Evolutionary conservation across 306 rosid species (phyloP), one percentile per base, ranked within the genome.

Genomic region (Hippophae gyantsensis): DNA sequence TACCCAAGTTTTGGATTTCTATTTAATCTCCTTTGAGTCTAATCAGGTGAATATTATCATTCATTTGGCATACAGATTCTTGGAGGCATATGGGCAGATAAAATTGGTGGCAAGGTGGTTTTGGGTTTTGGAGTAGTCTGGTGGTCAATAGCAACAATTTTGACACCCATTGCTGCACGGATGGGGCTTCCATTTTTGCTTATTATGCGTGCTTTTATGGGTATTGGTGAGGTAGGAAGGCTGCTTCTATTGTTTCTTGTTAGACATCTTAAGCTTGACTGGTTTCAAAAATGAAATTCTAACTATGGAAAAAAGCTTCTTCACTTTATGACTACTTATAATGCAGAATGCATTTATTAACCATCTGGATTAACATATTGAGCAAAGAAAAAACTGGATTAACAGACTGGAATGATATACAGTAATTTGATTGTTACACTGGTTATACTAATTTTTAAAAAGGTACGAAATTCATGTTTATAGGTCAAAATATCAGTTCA

Each of bases 61-160:
- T 67, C 54, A 6, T 60, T 18, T 75, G 62, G 60, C 55, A 42
- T 56, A 66, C 60, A 87, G 97, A 87, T 90, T 57, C 67, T 83
- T 78, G 97, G 96, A 65, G 97, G 97, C 70, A 90, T 90, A 64
- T 90, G 94, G 97, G 97, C 97, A 54, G 97, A 90, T 82, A 87
- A 82, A 81, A 58, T 90, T 81, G 97, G 97, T 49, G 96, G 97
- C 68, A 90, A 90, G 85, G 44, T 75, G 60, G 95, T 87, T 27
- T 78, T 90, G 60, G 97, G 97, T 69, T 90, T 90, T 59, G 96
- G 97, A 64, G 96, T 90, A 51, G 68, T 84, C 62, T 90, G 97
- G 97, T 90, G 97, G 97, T 90, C 97, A 57, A 68, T 87, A 43
- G 97, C 95, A 14, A 90, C 97, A 48, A 14, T 84, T 69, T 77